These are phyloP conservation scores for Quercus alba DNA, from an alignment of 306 rosid genomes.

Conservation along the genomic window DNA sequence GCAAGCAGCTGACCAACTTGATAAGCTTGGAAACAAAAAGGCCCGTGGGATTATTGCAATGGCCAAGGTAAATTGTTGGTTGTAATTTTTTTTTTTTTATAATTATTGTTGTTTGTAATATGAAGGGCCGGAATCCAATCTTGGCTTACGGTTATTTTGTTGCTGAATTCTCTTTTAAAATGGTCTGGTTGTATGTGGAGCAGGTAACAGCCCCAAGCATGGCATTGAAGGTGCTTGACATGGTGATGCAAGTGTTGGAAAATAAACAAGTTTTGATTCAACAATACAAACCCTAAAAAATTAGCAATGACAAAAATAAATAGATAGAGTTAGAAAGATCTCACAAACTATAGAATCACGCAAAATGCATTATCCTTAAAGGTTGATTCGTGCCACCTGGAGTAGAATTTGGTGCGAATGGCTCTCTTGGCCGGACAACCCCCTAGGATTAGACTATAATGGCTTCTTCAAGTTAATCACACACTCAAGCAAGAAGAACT, in stretches of 20 bases:
- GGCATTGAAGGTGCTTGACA: slow-evolving; percentile 84
- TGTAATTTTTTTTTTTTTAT: not conserved
- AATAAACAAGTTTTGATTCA: too few relatives aligned
- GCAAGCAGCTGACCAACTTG: slow-evolving; percentile 95
- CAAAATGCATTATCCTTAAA: too few relatives aligned
- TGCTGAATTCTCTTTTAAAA: slow-evolving; percentile 6
- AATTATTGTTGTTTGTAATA: not conserved
- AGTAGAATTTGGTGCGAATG: too few relatives aligned
- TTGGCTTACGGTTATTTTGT: slow-evolving; percentile 9
- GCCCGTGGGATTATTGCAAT: slow-evolving; percentile 91
- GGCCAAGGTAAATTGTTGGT: slow-evolving; percentile 68
- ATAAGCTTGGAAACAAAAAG: slow-evolving; percentile 73
- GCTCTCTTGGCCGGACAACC: too few relatives aligned
- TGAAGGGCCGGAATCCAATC: not conserved
- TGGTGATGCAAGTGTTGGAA: slow-evolving; percentile 54
- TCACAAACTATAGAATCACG: too few relatives aligned
- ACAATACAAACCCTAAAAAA: too few relatives aligned
- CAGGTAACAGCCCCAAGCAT: slow-evolving; percentile 91
- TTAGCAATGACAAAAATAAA: too few relatives aligned
- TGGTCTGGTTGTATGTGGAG: slow-evolving; percentile 18
- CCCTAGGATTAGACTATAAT: too few relatives aligned
- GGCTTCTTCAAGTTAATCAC: accelerated
- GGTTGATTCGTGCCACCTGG: too few relatives aligned
- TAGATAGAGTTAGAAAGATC: too few relatives aligned
- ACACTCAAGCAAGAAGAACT: too few relatives aligned